phyloP scores from a whole-genome alignment of 2,329 filamentous ascomycete species.

The Ascocoryne sarcoides region DNA sequence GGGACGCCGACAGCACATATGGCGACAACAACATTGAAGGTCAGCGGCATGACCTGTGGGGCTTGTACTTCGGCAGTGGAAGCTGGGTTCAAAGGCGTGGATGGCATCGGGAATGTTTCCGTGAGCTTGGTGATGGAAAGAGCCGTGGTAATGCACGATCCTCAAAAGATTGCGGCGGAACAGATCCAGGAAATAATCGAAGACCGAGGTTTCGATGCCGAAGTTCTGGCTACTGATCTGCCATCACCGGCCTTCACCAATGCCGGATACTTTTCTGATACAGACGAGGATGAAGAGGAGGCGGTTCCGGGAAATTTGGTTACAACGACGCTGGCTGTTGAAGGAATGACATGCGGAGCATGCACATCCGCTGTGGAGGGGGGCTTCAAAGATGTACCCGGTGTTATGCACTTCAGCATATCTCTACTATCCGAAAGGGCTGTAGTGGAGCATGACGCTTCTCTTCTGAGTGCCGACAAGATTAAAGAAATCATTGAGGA shows the following conservation, averaged over 20 bases:
- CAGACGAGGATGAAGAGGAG: conserved; percentile 26
- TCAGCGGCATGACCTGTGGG: conserved; percentile 88
- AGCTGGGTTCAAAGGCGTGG: conserved; percentile 73
- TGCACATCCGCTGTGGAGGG: conserved; percentile 81
- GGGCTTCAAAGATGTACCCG: conserved; percentile 65
- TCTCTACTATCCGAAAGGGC: conserved; percentile 77
- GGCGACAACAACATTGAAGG: conserved; percentile 83
- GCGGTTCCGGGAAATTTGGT: conserved; percentile 32
- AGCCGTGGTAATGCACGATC: conserved; percentile 88
- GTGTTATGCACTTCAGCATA: conserved; percentile 69
- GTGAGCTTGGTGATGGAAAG: conserved; percentile 93
- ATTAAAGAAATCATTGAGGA: conserved; percentile 54
- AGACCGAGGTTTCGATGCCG: conserved; percentile 84
- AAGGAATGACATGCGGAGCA: conserved; percentile 87
- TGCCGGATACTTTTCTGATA: conserved; percentile 29
- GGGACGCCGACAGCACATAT: conserved; percentile 42
- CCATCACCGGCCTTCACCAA: conserved; percentile 40
- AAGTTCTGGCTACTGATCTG: conserved; percentile 75
- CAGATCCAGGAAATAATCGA: conserved; percentile 79
- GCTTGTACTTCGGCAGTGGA: conserved; percentile 95
- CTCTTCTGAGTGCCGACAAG: conserved; percentile 40
- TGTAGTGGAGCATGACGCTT: conserved; percentile 71
- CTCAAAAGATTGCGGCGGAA: conserved; percentile 62
- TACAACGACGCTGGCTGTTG: conserved; percentile 69
- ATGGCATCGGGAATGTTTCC: conserved; percentile 77